Evolutionary conservation across 208 protist species (phyloP), one percentile per base, ranked within the genome.

Genomic region (Spongospora subterranea): DNA sequence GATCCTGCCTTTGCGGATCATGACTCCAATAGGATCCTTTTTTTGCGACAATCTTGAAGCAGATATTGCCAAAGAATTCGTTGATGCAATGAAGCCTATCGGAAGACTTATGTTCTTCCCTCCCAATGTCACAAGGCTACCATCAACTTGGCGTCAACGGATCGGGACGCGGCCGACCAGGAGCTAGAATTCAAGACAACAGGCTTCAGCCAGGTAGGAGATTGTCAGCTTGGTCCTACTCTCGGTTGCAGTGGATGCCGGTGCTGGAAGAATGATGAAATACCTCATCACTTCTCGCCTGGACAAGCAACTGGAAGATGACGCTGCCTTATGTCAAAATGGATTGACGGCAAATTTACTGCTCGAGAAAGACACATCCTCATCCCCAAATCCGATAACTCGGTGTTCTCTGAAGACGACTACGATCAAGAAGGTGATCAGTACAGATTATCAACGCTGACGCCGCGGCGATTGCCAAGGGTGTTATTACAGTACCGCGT

Each of bases 1-100:
- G 50, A 60, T 24, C 50, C 50, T 29, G 50, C 50, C 24, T 60
- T 60, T 24, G 50, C 50, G 6, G 50, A 24, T 29, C 6, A 60
- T 24, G 50, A 60, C n/a, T 60, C 50, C 50, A 60, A 60, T 29
- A 6, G 13, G 50, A 60, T 6, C 24, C 50, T 24, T 60, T 6
- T 60, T 60, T 60, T 60, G 50, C 50, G 50, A 60, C 24, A 60
- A 60, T 60, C 50, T 60, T 60, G 50, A 60, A 60, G 24, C 50
- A 24, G 13, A 60, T 24, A 6, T 60, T 60, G 50, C 50, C 24
- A 6, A 60, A 60, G 50, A 60, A 6, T 60, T 60, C 50, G 24
- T 29, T 6, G 13, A 60, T 29, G 50, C 6, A 24, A 60, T 60
- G 50, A 60, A 29, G 50, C 24, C 24, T 60, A 60, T 60, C 24